A percentile compares a stretch with the other conserved stretches of the same genome.
Evolutionary conservation across 2,329 filamentous ascomycete genomes (phyloP).

Genomic region (Hymenoscyphus occultus): DNA sequence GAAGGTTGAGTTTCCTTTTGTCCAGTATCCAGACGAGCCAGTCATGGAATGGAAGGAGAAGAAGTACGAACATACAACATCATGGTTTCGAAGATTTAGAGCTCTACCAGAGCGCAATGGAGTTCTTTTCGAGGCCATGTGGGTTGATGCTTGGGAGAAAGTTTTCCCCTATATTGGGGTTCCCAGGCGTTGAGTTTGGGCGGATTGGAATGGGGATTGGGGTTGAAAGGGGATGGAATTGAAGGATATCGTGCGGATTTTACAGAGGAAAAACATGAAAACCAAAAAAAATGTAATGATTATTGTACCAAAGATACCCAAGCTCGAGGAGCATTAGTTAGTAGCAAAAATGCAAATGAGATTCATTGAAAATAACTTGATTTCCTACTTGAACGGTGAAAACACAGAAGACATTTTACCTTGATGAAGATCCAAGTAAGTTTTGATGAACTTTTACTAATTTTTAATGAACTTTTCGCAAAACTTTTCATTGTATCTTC

Average conservation of each 20-base stretch:
- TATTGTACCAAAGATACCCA: constrained; percentile 1
- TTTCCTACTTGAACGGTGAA: too few relatives aligned
- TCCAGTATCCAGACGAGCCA: neutral
- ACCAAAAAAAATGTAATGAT: neutral
- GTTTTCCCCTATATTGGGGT: neutral
- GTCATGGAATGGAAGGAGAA: neutral
- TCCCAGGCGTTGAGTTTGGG: neutral
- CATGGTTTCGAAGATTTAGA: neutral
- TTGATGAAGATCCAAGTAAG: too few relatives aligned
- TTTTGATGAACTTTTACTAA: too few relatives aligned
- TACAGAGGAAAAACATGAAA: neutral
- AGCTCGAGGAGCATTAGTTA: neutral
- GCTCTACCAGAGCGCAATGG: neutral
- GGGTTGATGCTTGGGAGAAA: neutral
- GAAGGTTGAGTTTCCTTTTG: neutral
- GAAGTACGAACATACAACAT: neutral
- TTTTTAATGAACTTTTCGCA: too few relatives aligned
- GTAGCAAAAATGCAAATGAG: neutral
- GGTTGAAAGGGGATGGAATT: neutral
- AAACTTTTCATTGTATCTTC: too few relatives aligned
- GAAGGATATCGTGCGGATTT: neutral
- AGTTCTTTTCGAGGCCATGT: neutral
- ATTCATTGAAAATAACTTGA: too few relatives aligned
- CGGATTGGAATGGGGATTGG: neutral
- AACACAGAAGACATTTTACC: too few relatives aligned